Conservation (phyloP, 2,329 filamentous ascomycete species). For the Trichoderma arundinaceum region DNA sequence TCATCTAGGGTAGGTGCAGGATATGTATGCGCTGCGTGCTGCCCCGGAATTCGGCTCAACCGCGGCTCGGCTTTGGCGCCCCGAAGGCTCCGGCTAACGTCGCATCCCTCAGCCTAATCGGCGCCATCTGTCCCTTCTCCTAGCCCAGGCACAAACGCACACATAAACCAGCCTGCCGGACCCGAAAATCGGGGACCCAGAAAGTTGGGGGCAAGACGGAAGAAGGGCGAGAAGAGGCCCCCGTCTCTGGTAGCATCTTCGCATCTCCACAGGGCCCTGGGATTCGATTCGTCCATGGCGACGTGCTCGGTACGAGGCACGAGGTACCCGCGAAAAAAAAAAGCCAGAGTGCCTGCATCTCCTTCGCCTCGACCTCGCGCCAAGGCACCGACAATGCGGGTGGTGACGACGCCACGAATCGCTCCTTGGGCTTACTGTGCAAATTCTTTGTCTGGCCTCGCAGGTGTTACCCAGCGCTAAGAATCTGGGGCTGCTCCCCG, state of each 20-base stretch:
- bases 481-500: slow-evolving; percentile 12
- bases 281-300: background rate
- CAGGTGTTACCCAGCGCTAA: background rate
- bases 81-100: background rate
- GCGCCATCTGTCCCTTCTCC: background rate
- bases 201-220: background rate
- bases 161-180: slow-evolving; percentile 4
- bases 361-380: slow-evolving; percentile 1
- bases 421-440: background rate
- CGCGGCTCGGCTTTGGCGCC: background rate
- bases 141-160: slow-evolving; percentile 26
- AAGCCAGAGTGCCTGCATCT: too few relatives aligned
- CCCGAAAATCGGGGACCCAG: slow-evolving; percentile 23
- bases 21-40: background rate
- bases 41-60: background rate
- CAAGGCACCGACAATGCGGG: background rate
- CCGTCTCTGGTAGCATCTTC: background rate
- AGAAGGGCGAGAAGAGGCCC: background rate
- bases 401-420: slow-evolving; percentile 12
- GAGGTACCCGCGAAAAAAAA: background rate
- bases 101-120: background rate
- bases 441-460: background rate
- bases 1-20: background rate
- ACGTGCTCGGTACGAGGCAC: background rate
- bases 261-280: background rate